Evolutionary conservation across 169 alveolate species (phyloP), one percentile per base, ranked within the genome.

Genomic region (Cryptosporidium viatorum): DNA sequence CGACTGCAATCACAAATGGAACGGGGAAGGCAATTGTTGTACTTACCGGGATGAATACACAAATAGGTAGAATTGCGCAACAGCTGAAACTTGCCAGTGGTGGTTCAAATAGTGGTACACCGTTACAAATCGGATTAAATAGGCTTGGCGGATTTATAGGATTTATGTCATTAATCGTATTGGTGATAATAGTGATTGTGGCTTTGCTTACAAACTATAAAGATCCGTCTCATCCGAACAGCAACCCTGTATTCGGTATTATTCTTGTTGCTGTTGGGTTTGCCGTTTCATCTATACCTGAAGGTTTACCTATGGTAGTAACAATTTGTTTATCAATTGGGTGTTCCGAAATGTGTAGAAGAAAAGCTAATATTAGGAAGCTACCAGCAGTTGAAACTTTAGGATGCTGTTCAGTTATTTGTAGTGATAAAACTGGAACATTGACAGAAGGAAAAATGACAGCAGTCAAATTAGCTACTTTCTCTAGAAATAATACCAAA

Each of bases 371-470:
- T 92, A 97, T 97, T 69, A 93, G 97, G 84, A 96, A 95, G 92
- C 95, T 98, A 60, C 98, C 99, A 12, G 98, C 99, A 18, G 98
- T 98, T 67, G 99, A 97, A 94, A 97, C 98, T 0, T 95, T 98
- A 96, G 99, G 99, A 35, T 98, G 98, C 67, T 98, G 99, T 31
- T 96, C 98, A 43, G 97, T 96, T 70, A 96, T 98, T 71, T 98
- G 99, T 93, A 94, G 98, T 69, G 99, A 98, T 95, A 98, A 98
- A 94, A 98, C 99, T 21, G 99, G 99, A 29, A 97, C 99, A 21
- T 91, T 98, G 69, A 98, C 99, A 3, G 97, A 97, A 91, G 98
- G 98, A 59, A 93, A 94, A 71, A 97, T 98, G 99, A 96, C 97
- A 45, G 97, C 98, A 48, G 95, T 93, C 33, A 92, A 89, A 59